Conservation (phyloP, 2,329 filamentous ascomycete genomes). For the Nemania sp. region DNA sequence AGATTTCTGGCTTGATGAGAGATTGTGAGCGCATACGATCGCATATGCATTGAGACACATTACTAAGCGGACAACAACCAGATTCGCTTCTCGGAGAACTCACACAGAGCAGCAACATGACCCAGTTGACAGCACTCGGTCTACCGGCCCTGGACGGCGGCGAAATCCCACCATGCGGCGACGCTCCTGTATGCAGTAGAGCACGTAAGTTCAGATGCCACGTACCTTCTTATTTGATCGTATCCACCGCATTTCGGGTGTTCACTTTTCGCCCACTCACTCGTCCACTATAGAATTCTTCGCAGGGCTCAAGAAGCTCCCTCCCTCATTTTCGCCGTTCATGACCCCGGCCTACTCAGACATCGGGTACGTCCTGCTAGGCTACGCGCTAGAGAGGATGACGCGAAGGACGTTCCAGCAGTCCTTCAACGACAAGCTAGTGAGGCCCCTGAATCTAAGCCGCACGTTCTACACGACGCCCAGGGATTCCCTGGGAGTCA, state of each 20-base stretch:
- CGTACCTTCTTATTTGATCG: background rate
- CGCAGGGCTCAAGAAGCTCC: slow-evolving; percentile 34
- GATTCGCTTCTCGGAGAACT: slow-evolving; percentile 35
- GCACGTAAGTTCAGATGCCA: slow-evolving; percentile 27
- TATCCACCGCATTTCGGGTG: background rate
- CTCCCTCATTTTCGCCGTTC: slow-evolving; percentile 42
- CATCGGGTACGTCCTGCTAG: slow-evolving; percentile 45
- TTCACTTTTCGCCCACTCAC: background rate
- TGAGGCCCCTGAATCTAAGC: slow-evolving; percentile 41
- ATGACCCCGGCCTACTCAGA: slow-evolving; percentile 47
- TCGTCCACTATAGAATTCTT: slow-evolving; percentile 36
- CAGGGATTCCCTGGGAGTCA: slow-evolving; percentile 41
- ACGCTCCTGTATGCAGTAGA: slow-evolving; percentile 39
- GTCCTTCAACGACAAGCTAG: slow-evolving; percentile 39
- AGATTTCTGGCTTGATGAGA: slow-evolving; percentile 42
- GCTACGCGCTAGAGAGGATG: slow-evolving; percentile 44
- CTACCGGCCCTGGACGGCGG: slow-evolving; percentile 35
- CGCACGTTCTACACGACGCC: slow-evolving; percentile 42
- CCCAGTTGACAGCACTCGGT: slow-evolving; percentile 32
- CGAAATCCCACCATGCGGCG: slow-evolving; percentile 42
- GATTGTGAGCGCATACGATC: slow-evolving; percentile 37
- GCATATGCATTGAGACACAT: background rate
- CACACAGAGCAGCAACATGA: slow-evolving; percentile 27
- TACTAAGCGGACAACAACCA: slow-evolving; percentile 6
- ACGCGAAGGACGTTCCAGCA: slow-evolving; percentile 41